Evolutionary conservation across 2,329 filamentous ascomycete species (phyloP).

Genomic region (Cytospora schulzeri): DNA sequence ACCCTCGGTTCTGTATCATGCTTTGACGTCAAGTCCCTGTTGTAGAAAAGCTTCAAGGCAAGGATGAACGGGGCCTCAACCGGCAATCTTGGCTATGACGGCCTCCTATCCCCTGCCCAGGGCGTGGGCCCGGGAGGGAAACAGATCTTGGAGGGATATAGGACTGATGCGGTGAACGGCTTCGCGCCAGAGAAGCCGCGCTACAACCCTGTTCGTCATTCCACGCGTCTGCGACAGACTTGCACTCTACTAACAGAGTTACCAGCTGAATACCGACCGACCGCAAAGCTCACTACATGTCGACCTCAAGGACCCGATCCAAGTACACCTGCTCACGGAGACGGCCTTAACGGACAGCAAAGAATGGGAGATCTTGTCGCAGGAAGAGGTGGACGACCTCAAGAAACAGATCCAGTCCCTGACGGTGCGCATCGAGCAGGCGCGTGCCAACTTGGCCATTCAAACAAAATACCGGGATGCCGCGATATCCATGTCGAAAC

Average conservation of each 20-base stretch:
- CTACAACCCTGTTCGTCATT: slow-evolving; percentile 58
- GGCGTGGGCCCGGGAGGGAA: slow-evolving; percentile 44
- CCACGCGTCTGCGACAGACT: background rate
- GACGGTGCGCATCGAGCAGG: slow-evolving; percentile 75
- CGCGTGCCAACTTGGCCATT: slow-evolving; percentile 79
- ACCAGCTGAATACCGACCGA: slow-evolving; percentile 53
- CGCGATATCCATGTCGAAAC: slow-evolving; percentile 78
- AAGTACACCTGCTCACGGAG: slow-evolving; percentile 89
- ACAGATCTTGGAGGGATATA: slow-evolving; percentile 61
- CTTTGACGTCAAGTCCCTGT: slow-evolving; percentile 19
- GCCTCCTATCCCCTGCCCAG: slow-evolving; percentile 32
- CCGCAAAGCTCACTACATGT: slow-evolving; percentile 59
- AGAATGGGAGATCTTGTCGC: slow-evolving; percentile 80
- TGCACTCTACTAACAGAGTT: slow-evolving; percentile 25
- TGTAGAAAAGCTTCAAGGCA: slow-evolving; percentile 12
- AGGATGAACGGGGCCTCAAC: slow-evolving; percentile 26
- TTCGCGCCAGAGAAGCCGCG: slow-evolving; percentile 57
- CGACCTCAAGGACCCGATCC: slow-evolving; percentile 71
- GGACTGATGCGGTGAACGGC: slow-evolving; percentile 54
- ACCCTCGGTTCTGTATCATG: slow-evolving; percentile 21
- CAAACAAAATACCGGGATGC: slow-evolving; percentile 96
- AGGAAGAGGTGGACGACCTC: slow-evolving; percentile 86
- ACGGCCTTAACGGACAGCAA: slow-evolving; percentile 89
- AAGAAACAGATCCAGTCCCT: slow-evolving; percentile 83
- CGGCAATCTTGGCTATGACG: slow-evolving; percentile 33